Base-by-base conservation (phyloP, 352 stramenopile species). In the Globisporangium ultimum region DNA sequence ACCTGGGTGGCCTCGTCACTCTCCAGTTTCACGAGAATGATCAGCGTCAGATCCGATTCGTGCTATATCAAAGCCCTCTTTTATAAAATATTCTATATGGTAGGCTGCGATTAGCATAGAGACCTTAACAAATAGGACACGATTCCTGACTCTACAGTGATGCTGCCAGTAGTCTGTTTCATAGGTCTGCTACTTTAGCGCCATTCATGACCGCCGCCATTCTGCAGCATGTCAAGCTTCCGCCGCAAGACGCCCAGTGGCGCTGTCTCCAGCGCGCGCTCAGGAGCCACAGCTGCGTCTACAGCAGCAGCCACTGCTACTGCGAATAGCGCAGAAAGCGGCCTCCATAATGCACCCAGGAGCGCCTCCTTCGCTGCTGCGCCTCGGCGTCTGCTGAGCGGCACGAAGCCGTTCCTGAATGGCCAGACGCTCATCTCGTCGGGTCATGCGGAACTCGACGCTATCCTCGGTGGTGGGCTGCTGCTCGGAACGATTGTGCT, bases 401-500 rank as follows among this genome's bases (percentile, higher is more conserved):
- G 78, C 48, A 79, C 76, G 4, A 87, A 87, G 52, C 75, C 81
- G 13, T 91, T 91, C 38, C 52, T 89, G 41, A 89, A 91, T 60
- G 78, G 78, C 1, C 78, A 89, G 55, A 74, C 74, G 28, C 67
- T 91, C 3, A 57, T 85, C 14, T 87, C 78, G 14, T 75, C 72
- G 1, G 81, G 81, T 9, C 58, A 87, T 12, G 63, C 62, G 17
- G 67, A 89, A 47, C 52, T 91, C 41, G 81, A 91, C 47, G 53
- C 75, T 10, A 59, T 82, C 10, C 21, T 91, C 14, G 78, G 81
- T 24, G 81, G 78, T 21, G 81, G 81, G 0, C 61, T 84, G 48
- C 55, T 89, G 48, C 57, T 91, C 2, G 61, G 72, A 20, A 79
- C 81, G 15, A 34, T 89, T 12, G 72, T 72, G 41, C 34, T 88